Percentiles rank a stretch among this genome's conserved stretches.
Conservation (phyloP, 2,329 filamentous ascomycete species). For the Apiospora saccharicola region DNA sequence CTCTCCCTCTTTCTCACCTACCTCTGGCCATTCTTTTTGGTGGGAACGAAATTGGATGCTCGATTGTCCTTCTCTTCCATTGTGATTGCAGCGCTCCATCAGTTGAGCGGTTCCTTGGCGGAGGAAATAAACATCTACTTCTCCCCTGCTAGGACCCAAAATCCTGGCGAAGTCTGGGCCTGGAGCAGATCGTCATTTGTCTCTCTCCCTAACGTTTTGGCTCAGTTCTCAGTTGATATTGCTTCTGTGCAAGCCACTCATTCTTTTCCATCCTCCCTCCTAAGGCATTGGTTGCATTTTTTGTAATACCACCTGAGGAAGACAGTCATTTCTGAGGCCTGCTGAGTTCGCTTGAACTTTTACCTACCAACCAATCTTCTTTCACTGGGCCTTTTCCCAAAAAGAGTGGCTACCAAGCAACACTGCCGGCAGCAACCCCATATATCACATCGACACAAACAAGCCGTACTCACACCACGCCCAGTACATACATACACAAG, state of each 20-base stretch:
- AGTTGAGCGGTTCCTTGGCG: not conserved
- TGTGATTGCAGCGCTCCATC: not conserved
- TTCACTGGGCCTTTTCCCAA: constrained; percentile 5
- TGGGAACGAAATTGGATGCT: not conserved
- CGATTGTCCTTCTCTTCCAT: not conserved
- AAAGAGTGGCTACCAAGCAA: constrained; percentile 18
- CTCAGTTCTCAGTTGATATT: not conserved
- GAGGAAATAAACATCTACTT: not conserved
- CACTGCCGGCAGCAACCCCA: constrained; percentile 16
- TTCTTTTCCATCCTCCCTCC: not conserved
- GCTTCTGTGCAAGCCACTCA: constrained; percentile 6
- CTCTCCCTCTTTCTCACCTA: not conserved
- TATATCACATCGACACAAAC: constrained; percentile 17
- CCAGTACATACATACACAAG: constrained; percentile 5
- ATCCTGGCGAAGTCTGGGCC: not conserved
- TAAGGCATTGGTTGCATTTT: not conserved
- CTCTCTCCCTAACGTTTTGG: constrained; percentile 13
- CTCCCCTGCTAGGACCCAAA: not conserved
- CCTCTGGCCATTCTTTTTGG: constrained; percentile 6
- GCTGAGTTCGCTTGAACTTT: constrained; percentile 6
- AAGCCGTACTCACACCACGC: not conserved
- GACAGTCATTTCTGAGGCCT: not conserved
- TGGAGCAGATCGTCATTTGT: constrained; percentile 7
- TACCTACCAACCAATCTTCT: not conserved
- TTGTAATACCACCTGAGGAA: not conserved